These are phyloP conservation scores for Kazachstania sp. DNA, from an alignment of 1,139 yeast genomes.

Conservation along the genomic window DNA sequence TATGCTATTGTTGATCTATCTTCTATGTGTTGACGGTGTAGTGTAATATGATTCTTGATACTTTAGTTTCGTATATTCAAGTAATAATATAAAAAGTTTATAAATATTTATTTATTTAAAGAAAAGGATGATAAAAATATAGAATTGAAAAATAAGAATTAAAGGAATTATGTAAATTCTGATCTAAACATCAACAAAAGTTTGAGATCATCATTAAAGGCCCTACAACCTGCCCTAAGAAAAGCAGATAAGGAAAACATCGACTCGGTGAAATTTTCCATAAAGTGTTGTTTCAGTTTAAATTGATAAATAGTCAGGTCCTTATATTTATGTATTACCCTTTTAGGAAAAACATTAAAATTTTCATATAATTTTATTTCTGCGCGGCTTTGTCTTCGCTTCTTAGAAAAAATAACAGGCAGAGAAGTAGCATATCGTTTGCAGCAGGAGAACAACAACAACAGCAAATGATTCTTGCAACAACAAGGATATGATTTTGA, in stretches of 20 bases:
- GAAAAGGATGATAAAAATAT: no score
- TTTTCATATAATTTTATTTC: neutral
- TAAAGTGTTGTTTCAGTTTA: neutral
- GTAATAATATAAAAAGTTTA: no score
- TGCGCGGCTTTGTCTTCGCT: neutral
- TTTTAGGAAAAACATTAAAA: conserved; percentile 14
- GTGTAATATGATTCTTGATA: neutral
- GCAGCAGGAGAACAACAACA: no score
- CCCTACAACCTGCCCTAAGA: no score
- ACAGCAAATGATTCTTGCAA: no score
- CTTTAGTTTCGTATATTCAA: neutral
- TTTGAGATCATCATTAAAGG: no score
- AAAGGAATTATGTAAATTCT: no score
- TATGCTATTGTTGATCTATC: neutral
- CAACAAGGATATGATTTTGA: no score
- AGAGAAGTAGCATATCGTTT: no score
- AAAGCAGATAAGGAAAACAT: neutral
- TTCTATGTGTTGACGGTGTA: neutral
- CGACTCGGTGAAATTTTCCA: neutral
- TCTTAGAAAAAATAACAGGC: neutral
- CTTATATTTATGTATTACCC: conserved; percentile 14
- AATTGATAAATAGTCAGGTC: neutral
- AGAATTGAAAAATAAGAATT: no score
- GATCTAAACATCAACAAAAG: no score
- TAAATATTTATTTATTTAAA: no score